Conservation (phyloP, 768 basidiomycete species). For the Trametopsis cervina region DNA sequence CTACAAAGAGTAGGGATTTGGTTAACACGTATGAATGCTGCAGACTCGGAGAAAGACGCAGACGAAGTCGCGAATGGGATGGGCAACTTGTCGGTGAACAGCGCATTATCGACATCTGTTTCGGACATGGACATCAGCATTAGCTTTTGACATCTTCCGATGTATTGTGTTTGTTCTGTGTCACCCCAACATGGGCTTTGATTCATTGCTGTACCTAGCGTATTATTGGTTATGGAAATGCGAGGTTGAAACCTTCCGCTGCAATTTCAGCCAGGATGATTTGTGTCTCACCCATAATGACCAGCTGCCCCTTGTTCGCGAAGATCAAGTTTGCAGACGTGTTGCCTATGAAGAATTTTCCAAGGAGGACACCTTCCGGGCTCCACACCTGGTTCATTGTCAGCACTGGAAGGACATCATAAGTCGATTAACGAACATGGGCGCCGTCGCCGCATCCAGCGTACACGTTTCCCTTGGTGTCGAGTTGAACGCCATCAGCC, state of each 20-base stretch:
- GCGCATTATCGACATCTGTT: not conserved
- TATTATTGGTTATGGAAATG: too few species aligned
- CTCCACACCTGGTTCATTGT: conserved; percentile 40
- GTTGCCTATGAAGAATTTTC: conserved; percentile 52
- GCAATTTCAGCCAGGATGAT: conserved; percentile 33
- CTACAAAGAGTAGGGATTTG: not conserved
- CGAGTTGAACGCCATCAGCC: conserved; percentile 63
- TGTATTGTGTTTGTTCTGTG: not conserved
- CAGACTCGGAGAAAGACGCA: not conserved
- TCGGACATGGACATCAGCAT: conserved; percentile 8
- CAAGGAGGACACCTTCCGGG: conserved; percentile 46
- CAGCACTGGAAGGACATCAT: too few species aligned
- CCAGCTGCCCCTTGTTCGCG: conserved; percentile 31
- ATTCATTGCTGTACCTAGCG: too few species aligned
- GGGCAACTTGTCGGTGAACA: not conserved
- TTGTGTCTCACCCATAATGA: conserved; percentile 33
- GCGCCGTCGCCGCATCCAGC: conserved; percentile 65
- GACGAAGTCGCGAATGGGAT: not conserved
- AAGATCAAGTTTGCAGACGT: conserved; percentile 34
- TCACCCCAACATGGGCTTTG: not conserved
- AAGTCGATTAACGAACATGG: conserved; percentile 42
- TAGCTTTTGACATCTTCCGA: not conserved
- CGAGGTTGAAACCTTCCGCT: conserved; percentile 25
- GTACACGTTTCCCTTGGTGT: conserved; percentile 59
- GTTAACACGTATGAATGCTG: not conserved